These are phyloP conservation scores for Ceratobasidium sp. DNA, from an alignment of 1,284 basidiomycete genomes.

Conservation along the genomic window DNA sequence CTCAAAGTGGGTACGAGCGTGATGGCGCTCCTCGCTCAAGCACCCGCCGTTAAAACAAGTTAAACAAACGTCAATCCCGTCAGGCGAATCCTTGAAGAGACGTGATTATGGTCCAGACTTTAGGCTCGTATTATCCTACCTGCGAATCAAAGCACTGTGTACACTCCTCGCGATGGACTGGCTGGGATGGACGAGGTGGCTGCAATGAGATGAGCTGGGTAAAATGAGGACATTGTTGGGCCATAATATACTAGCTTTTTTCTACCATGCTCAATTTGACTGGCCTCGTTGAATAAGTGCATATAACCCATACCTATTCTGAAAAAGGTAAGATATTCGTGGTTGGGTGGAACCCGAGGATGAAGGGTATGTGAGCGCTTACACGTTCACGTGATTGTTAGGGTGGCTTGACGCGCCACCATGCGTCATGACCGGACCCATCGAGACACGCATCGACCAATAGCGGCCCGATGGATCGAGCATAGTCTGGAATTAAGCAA, in stretches of 20 bases:
- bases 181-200: constrained; percentile 53
- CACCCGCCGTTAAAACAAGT: constrained; percentile 95
- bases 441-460: not conserved
- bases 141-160: constrained; percentile 97
- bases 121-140: constrained; percentile 54
- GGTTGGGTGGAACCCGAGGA: not conserved
- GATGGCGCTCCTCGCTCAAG: constrained; percentile 65
- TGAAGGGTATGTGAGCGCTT: constrained; percentile 28
- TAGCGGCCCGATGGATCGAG: not conserved
- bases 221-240: constrained; percentile 44
- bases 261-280: not conserved
- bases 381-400: constrained; percentile 8
- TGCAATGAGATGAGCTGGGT: constrained; percentile 41
- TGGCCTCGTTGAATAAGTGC: not conserved
- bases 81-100: constrained; percentile 64
- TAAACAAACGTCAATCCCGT: constrained; percentile 90
- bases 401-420: not conserved
- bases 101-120: not conserved
- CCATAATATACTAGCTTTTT: constrained; percentile 1
- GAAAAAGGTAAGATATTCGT: constrained; percentile 2
- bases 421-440: not conserved
- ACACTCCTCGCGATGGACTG: constrained; percentile 86
- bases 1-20: constrained; percentile 73
- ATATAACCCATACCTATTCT: constrained; percentile 12
- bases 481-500: not conserved